Evolutionary conservation across 805 yeast genomes (phyloP).

Genomic region (Candida insectorum): DNA sequence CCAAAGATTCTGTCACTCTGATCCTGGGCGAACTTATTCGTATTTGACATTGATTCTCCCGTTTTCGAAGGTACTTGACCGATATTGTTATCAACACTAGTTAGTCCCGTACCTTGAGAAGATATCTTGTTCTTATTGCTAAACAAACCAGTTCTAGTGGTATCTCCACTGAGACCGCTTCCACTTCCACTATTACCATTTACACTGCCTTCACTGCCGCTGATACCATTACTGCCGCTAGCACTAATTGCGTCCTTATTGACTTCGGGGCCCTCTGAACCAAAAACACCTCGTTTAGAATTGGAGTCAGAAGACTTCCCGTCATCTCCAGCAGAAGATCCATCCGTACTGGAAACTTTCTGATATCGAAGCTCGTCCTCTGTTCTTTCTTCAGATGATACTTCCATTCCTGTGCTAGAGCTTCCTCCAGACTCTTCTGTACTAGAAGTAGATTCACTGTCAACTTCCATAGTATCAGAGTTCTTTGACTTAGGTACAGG

Average conservation of each 20-base stretch:
- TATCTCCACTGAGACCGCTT: too few species aligned
- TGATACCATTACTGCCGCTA: too few species aligned
- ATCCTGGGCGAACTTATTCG: conserved; percentile 16
- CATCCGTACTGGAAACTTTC: too few species aligned
- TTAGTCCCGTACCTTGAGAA: conserved; percentile 2
- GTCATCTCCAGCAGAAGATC: conserved; percentile 9
- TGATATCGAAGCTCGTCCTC: too few species aligned
- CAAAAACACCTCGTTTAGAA: too few species aligned
- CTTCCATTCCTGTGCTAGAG: too few species aligned
- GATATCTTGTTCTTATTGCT: conserved; percentile 1
- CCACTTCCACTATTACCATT: too few species aligned
- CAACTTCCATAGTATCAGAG: conserved; percentile 10
- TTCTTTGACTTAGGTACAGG: too few species aligned
- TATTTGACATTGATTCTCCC: conserved; percentile 6
- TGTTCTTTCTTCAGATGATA: too few species aligned
- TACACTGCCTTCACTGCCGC: too few species aligned
- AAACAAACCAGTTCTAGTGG: conserved; percentile 4
- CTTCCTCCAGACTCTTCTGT: conserved; percentile 7
- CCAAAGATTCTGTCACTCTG: conserved; percentile 20
- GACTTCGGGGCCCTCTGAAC: too few species aligned
- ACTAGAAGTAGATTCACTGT: conserved; percentile 9
- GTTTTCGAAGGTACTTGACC: neutral
- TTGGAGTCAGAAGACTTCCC: conserved; percentile 14
- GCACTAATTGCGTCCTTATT: too few species aligned
- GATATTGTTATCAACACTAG: conserved; percentile 4